Base-by-base conservation (phyloP, 2,329 filamentous ascomycete genomes). In the Diaporthe ilicicola region DNA sequence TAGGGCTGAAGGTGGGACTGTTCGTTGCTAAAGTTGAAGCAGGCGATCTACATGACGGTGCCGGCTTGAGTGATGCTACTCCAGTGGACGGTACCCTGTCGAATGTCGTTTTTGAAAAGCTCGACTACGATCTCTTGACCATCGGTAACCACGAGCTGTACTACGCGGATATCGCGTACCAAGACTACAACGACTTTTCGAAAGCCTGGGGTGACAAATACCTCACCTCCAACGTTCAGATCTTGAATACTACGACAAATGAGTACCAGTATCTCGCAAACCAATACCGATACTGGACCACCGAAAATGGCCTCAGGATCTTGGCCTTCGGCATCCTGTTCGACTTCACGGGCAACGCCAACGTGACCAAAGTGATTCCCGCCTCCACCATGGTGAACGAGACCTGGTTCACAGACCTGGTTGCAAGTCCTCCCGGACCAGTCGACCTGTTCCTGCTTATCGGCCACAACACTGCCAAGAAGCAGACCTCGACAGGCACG, bases 141-240 rank as follows among this genome's bases (percentile, higher is more conserved):
- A 84, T 85, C 42, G 83, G 32, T 1, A 91, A 92, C 76, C 90
- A 92, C 74, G 90, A 92, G 79, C 84, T 92, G 8, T 91, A 92
- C 76, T 84, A 90, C 12, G 85, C 86, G 12, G 85, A 89, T 37
- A 85, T 91, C 64, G 86, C 90, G 1, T 90, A 91, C 72, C 86
- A 91, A 75, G 88, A 88, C 12, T 89, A 90, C 76, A 82, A 82
- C 72, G 84, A 88, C 65, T 90, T 91, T 74, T 85, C 87, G 46
- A 86, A 85, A 69, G 84, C 86, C 71, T 92, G 83, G 80, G 83
- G 82, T 27, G 82, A 85, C 65, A 81, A 78, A 39, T 85, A 84
- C 55, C 75, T 85, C 68, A 85, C 83, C 2, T 84, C 82, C 73
- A 85, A 85, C 68, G 83, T 85, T 54, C 81, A 84, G 75, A 81